phyloP scores from a whole-genome alignment of 139 green algal genomes.

The Volvox africanus region DNA sequence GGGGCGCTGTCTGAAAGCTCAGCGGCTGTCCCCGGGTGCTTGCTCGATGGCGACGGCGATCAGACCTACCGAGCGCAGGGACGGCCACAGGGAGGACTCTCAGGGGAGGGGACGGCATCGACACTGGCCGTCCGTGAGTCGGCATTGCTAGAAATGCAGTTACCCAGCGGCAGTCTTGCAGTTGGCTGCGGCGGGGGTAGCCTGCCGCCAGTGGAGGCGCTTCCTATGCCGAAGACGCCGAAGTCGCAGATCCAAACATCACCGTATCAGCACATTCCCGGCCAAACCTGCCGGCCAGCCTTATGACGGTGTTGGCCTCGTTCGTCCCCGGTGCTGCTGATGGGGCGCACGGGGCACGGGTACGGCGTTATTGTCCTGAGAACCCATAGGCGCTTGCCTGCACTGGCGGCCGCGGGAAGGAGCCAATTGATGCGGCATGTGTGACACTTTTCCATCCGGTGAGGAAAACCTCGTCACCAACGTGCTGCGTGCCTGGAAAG shows the following conservation, averaged over 20 bases:
- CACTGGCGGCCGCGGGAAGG: too few relatives aligned
- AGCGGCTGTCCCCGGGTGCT: too few relatives aligned
- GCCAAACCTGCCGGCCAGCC: not conserved
- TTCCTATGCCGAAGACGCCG: not conserved
- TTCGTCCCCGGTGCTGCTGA: not conserved
- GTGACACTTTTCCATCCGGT: too few relatives aligned
- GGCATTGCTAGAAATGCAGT: not conserved
- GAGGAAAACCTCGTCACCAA: too few relatives aligned
- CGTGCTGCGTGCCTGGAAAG: too few relatives aligned
- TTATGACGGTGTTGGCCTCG: conserved; percentile 4
- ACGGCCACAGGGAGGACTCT: not conserved
- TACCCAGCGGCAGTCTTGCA: not conserved
- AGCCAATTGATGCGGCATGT: too few relatives aligned
- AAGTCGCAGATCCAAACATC: not conserved
- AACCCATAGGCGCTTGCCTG: too few relatives aligned
- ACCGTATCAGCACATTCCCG: not conserved
- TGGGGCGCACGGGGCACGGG: not conserved
- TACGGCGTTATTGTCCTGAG: too few relatives aligned
- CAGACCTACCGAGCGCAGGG: not conserved
- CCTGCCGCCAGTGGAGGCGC: not conserved
- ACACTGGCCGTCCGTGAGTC: not conserved
- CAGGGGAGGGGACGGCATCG: not conserved
- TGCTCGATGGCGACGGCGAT: too few relatives aligned
- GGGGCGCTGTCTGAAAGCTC: too few relatives aligned
- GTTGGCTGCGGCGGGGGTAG: not conserved